phyloP scores from a whole-genome alignment of 345 rosid genomes.

The Hevea brasiliensis region DNA sequence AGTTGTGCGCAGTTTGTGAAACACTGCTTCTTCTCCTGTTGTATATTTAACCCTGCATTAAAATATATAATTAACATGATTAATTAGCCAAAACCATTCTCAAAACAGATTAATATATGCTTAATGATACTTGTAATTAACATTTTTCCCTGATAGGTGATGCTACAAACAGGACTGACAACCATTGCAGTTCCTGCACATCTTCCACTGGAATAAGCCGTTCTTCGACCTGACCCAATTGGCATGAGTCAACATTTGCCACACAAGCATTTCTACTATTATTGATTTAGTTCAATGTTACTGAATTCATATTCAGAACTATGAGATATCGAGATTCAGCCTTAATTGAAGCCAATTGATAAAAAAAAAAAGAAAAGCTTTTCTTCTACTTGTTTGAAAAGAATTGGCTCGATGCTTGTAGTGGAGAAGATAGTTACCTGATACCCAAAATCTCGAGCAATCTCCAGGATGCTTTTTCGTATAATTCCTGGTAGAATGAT shows the following conservation, averaged over 20 bases:
- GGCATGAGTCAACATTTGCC: too few relatives aligned
- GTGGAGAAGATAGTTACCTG: slow-evolving; percentile 18
- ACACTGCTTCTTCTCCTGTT: neutral
- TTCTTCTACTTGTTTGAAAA: too few relatives aligned
- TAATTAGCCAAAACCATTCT: too few relatives aligned
- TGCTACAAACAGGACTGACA: slow-evolving; percentile 34
- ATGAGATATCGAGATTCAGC: too few relatives aligned
- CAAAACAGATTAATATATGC: too few relatives aligned
- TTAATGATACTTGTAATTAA: too few relatives aligned
- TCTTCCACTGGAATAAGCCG: slow-evolving; percentile 22
- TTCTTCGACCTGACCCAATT: slow-evolving; percentile 29
- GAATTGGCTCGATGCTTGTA: neutral
- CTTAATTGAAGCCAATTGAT: too few relatives aligned
- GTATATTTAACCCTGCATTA: slow-evolving; percentile 11
- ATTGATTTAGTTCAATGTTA: too few relatives aligned
- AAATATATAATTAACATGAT: neutral
- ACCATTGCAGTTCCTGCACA: slow-evolving; percentile 43
- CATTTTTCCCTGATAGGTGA: slow-evolving; percentile 34
- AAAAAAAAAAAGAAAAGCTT: too few relatives aligned
- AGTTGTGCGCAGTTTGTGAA: neutral
- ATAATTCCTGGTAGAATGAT: slow-evolving; percentile 45
- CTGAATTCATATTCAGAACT: too few relatives aligned
- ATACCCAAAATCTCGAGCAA: slow-evolving; percentile 44
- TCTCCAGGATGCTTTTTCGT: slow-evolving; percentile 41
- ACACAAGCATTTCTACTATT: too few relatives aligned